A percentile compares a stretch with the other conserved stretches of the same genome.
These are phyloP conservation scores for Neurospora intermedia DNA, from an alignment of 495 filamentous ascomycete species.

Conservation along the genomic window DNA sequence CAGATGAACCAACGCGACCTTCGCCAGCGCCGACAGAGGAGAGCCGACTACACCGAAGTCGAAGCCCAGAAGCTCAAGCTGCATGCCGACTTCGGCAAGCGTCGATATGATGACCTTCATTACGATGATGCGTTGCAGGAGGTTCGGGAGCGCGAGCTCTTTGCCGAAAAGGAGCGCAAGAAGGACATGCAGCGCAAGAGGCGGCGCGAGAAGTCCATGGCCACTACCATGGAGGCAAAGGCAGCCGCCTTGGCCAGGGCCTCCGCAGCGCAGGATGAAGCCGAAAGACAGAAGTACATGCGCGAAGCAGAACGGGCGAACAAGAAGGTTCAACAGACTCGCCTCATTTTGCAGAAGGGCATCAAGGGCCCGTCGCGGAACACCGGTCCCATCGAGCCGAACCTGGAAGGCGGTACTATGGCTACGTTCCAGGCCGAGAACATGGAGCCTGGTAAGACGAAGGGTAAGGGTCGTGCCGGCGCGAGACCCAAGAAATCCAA, in stretches of 20 bases:
- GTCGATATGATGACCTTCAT: slow-evolving; percentile 36
- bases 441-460: slow-evolving; percentile 47
- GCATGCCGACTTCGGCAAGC: slow-evolving; percentile 40
- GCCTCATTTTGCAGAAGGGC: slow-evolving; percentile 71
- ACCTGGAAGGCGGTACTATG: slow-evolving; percentile 81
- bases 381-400: slow-evolving; percentile 62
- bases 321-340: slow-evolving; percentile 79
- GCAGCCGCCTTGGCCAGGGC: slow-evolving; percentile 69
- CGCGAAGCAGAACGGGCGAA: slow-evolving; percentile 74
- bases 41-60: slow-evolving; percentile 23
- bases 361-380: slow-evolving; percentile 73
- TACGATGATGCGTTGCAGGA: slow-evolving; percentile 63
- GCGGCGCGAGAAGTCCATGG: slow-evolving; percentile 90
- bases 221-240: slow-evolving; percentile 75
- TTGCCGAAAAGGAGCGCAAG: slow-evolving; percentile 96
- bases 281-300: slow-evolving; percentile 64
- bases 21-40: slow-evolving; percentile 43
- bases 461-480: slow-evolving; percentile 57
- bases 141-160: slow-evolving; percentile 79
- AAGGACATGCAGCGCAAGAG: slow-evolving; percentile 99
- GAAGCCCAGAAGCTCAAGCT: slow-evolving; percentile 28
- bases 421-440: slow-evolving; percentile 68
- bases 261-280: slow-evolving; percentile 60
- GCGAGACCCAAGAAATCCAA: slow-evolving; percentile 76
- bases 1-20: slow-evolving; percentile 48